These are phyloP conservation scores for Flaveria linearis DNA, from an alignment of 129 eudicot genomes.

Conservation along the genomic window DNA sequence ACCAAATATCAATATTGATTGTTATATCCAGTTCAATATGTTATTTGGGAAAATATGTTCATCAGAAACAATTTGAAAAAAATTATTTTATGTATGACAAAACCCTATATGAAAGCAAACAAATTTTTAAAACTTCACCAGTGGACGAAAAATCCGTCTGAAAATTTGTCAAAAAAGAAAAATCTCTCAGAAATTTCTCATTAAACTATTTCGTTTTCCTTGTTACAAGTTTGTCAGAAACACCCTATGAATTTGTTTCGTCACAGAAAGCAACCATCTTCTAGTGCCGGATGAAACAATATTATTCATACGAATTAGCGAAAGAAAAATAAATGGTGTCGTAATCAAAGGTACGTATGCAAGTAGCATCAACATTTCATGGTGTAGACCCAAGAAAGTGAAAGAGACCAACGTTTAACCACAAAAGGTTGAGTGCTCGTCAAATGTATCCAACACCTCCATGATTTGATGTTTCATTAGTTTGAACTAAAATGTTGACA, in stretches of 20 bases:
- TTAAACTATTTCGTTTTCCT: neutral
- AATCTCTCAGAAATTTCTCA: neutral
- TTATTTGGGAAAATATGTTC: too few relatives aligned
- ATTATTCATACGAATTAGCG: neutral
- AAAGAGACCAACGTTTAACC: conserved; percentile 10
- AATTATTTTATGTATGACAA: too few relatives aligned
- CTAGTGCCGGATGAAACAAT: neutral
- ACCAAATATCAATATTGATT: too few relatives aligned
- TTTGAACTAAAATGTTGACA: neutral
- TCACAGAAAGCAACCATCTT: neutral
- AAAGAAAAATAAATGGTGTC: neutral
- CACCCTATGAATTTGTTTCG: neutral
- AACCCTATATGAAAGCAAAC: too few relatives aligned
- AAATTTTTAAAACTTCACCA: neutral
- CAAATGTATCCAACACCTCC: neutral
- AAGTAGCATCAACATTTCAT: neutral
- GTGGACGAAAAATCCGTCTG: neutral
- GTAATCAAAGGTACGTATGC: neutral
- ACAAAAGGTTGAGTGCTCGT: neutral
- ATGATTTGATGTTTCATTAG: neutral
- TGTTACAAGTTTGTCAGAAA: neutral
- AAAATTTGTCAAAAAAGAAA: neutral
- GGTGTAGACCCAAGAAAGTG: neutral
- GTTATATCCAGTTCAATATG: too few relatives aligned
- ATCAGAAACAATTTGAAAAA: too few relatives aligned